These are phyloP conservation scores for Verticillium nubilum DNA, from an alignment of 2,329 filamentous ascomycete genomes.

Conservation along the genomic window DNA sequence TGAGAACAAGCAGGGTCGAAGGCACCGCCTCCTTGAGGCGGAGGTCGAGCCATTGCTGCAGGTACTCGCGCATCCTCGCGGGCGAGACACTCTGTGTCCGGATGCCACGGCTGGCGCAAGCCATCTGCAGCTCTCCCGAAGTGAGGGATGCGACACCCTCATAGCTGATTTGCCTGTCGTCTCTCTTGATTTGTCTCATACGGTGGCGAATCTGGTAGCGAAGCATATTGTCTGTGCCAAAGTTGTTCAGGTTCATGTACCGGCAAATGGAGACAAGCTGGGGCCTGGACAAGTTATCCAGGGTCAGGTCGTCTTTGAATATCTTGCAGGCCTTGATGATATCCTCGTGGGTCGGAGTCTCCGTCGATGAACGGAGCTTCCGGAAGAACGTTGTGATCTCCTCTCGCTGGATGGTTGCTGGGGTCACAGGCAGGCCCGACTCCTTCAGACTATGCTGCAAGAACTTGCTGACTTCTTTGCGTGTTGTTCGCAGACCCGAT, in stretches of 20 bases:
- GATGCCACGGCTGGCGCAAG: slow-evolving; percentile 86
- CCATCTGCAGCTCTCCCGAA: slow-evolving; percentile 88
- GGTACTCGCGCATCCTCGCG: slow-evolving; percentile 78
- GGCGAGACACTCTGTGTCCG: slow-evolving; percentile 90
- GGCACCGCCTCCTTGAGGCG: slow-evolving; percentile 92
- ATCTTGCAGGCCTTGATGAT: slow-evolving; percentile 99
- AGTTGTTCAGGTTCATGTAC: slow-evolving; percentile 96
- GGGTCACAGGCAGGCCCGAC: slow-evolving; percentile 84
- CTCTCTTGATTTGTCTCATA: slow-evolving; percentile 98
- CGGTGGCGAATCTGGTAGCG: slow-evolving; percentile 95
- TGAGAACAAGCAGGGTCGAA: slow-evolving; percentile 88
- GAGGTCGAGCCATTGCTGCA: slow-evolving; percentile 91
- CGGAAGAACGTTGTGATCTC: slow-evolving; percentile 97
- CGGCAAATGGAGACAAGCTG: slow-evolving; percentile 97
- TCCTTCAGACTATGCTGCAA: slow-evolving; percentile 84
- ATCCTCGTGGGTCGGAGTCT: slow-evolving; percentile 80
- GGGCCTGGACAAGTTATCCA: slow-evolving; percentile 93
- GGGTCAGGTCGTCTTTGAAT: slow-evolving; percentile 94
- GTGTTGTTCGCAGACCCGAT: slow-evolving; percentile 70
- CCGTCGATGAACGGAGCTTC: slow-evolving; percentile 87
- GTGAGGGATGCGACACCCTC: slow-evolving; percentile 91
- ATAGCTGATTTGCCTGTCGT: slow-evolving; percentile 88
- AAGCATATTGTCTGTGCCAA: slow-evolving; percentile 96
- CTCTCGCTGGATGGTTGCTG: slow-evolving; percentile 79
- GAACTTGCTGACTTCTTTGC: slow-evolving; percentile 91